Percentiles rank a stretch among this genome's conserved stretches.
These are phyloP conservation scores for Penicillium maclennaniae DNA, from an alignment of 495 filamentous ascomycete genomes.

Conservation along the genomic window DNA sequence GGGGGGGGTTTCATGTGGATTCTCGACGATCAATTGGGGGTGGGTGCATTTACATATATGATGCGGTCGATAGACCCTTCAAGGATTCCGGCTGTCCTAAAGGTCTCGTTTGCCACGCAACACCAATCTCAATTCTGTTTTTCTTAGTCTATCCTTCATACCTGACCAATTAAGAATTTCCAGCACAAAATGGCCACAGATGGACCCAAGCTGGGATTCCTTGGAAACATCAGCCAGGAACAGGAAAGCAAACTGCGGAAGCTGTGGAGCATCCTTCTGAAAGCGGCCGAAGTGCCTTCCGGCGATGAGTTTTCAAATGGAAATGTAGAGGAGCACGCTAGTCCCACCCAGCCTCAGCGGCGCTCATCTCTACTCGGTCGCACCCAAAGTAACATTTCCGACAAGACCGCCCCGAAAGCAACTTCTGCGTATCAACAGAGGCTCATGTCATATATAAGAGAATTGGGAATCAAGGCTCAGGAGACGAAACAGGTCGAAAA, in stretches of 20 bases:
- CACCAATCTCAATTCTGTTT: not conserved
- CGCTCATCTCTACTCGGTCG: slow-evolving; percentile 26
- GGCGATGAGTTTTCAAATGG: slow-evolving; percentile 11
- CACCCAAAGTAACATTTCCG: slow-evolving; percentile 26
- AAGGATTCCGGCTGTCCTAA: not conserved
- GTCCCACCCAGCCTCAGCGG: slow-evolving; percentile 17
- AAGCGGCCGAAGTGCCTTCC: slow-evolving; percentile 57
- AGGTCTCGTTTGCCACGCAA: not conserved
- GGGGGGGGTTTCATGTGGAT: slow-evolving; percentile 32
- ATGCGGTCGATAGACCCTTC: not conserved
- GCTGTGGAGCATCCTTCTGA: slow-evolving; percentile 72
- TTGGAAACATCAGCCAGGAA: slow-evolving; percentile 76
- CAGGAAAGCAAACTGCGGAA: slow-evolving; percentile 80
- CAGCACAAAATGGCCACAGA: slow-evolving; percentile 18
- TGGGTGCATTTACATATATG: not conserved
- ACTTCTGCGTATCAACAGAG: slow-evolving; percentile 17
- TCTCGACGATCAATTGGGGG: slow-evolving; percentile 10
- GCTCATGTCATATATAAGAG: slow-evolving; percentile 21
- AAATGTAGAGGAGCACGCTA: slow-evolving; percentile 8
- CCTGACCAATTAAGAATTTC: not conserved
- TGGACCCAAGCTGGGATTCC: slow-evolving; percentile 58
- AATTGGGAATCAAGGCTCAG: slow-evolving; percentile 21
- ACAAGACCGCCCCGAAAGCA: slow-evolving; percentile 13
- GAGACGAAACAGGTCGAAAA: slow-evolving; percentile 33
- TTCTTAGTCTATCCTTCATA: not conserved